These are phyloP conservation scores for Auriculariales sp. DNA, from an alignment of 768 basidiomycete genomes.

Conservation along the genomic window DNA sequence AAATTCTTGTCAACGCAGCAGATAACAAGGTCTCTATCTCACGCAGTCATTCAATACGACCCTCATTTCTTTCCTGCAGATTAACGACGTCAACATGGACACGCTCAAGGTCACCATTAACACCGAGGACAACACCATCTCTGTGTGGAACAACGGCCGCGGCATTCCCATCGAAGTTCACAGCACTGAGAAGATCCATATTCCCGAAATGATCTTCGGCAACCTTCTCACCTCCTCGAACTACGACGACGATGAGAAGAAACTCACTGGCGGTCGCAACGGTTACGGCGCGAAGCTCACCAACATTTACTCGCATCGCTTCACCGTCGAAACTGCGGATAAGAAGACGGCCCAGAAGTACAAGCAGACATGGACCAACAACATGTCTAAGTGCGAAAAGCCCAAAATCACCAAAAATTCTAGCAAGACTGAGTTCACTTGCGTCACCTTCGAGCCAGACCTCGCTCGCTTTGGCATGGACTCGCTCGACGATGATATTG, in stretches of 20 bases:
- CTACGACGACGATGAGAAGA: slow-evolving; percentile 98
- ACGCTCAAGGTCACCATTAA: slow-evolving; percentile 80
- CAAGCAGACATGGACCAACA: slow-evolving; percentile 85
- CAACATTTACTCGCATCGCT: slow-evolving; percentile 95
- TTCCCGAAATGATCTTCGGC: slow-evolving; percentile 95
- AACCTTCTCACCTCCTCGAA: slow-evolving; percentile 89
- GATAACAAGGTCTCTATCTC: slow-evolving; percentile 80
- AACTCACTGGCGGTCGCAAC: slow-evolving; percentile 94
- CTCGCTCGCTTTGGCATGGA: slow-evolving; percentile 86
- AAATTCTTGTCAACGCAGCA: slow-evolving; percentile 97
- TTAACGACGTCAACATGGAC: slow-evolving; percentile 87
- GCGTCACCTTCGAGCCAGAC: slow-evolving; percentile 87
- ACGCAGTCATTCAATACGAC: background rate
- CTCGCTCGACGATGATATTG: slow-evolving; percentile 78
- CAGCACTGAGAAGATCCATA: slow-evolving; percentile 81
- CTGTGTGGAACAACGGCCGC: slow-evolving; percentile 87
- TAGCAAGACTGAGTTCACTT: slow-evolving; percentile 82
- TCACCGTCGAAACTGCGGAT: slow-evolving; percentile 91
- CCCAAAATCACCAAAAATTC: slow-evolving; percentile 89
- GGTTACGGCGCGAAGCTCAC: slow-evolving; percentile 97
- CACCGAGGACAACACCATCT: slow-evolving; percentile 69
- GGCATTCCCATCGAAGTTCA: slow-evolving; percentile 98
- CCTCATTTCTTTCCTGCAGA: slow-evolving; percentile 28
- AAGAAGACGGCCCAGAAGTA: slow-evolving; percentile 78
- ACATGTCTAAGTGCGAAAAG: slow-evolving; percentile 79